A percentile compares a stretch with the other conserved stretches of the same genome.
Evolutionary conservation across 2,329 filamentous ascomycete genomes (phyloP).

Genomic region (Colletotrichum scovillei): DNA sequence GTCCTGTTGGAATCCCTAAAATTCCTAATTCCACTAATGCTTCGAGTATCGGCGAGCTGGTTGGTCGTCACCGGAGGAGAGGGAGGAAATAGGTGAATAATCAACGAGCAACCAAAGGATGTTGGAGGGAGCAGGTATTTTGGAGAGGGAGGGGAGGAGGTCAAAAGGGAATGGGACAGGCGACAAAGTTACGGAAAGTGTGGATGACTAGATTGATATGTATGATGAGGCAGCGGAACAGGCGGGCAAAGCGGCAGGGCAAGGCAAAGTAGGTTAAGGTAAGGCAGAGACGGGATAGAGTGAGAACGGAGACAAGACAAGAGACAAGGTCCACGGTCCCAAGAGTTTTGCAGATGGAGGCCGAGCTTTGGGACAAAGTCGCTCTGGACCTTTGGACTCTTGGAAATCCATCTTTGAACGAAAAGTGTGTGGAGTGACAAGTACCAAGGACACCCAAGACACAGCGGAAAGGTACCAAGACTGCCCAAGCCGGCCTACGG

Average conservation of each 20-base stretch:
- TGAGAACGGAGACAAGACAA: conserved; percentile 14
- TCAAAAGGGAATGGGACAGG: conserved; percentile 29
- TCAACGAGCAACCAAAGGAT: background rate
- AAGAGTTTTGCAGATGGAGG: conserved; percentile 8
- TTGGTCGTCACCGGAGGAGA: conserved; percentile 4
- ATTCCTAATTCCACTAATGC: conserved; percentile 1
- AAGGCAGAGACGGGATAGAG: conserved; percentile 29
- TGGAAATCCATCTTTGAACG: conserved; percentile 5
- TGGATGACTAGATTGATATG: conserved; percentile 36
- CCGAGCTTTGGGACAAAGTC: conserved; percentile 1
- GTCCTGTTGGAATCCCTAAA: background rate
- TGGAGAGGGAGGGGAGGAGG: conserved; percentile 22
- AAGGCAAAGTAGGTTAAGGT: conserved; percentile 33
- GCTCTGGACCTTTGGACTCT: background rate
- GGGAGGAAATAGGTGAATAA: conserved; percentile 7
- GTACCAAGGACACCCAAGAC: conserved; percentile 26
- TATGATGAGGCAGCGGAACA: conserved; percentile 31
- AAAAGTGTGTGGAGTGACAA: background rate
- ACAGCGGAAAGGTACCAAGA: conserved; percentile 28
- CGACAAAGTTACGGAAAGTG: conserved; percentile 21
- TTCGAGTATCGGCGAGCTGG: background rate
- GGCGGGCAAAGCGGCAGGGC: conserved; percentile 19
- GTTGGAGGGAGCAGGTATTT: background rate
- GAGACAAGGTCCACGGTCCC: conserved; percentile 20
- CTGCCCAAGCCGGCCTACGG: conserved; percentile 33